Percentiles rank a stretch among this genome's conserved stretches.
These are phyloP conservation scores for Pouteria campechiana DNA, from an alignment of 179 eudicot genomes.

Conservation along the genomic window DNA sequence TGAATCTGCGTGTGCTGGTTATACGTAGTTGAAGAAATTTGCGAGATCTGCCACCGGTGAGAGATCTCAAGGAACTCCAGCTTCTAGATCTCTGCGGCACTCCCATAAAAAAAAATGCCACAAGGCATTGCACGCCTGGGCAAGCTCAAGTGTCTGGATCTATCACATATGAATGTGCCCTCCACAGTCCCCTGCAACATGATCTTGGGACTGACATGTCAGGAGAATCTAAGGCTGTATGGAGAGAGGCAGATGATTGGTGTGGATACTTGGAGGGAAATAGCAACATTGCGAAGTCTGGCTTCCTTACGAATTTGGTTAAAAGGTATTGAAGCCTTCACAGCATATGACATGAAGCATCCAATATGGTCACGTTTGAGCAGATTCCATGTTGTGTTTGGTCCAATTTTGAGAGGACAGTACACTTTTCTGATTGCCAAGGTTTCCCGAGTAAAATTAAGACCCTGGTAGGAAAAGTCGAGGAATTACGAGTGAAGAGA, in stretches of 20 bases:
- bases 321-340: conserved; percentile 7
- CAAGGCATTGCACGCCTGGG: conserved; percentile 1
- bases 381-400: conserved; percentile 4
- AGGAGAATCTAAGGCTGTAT: no score
- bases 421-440: no score
- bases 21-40: background rate
- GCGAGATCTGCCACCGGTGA: background rate
- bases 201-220: background rate
- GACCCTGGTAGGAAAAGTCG: no score
- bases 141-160: background rate
- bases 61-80: background rate
- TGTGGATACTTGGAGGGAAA: no score
- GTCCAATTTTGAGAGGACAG: no score
- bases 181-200: background rate
- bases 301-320: conserved; percentile 5
- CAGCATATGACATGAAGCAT: conserved; percentile 8
- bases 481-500: no score
- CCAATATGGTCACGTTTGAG: conserved; percentile 9
- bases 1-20: background rate
- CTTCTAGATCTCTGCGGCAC: background rate
- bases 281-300: no score
- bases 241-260: background rate
- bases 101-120: background rate
- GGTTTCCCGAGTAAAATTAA: no score
- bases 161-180: background rate